Evolutionary conservation across 2,329 filamentous ascomycete species (phyloP).

Genomic region (Alternaria sp.): DNA sequence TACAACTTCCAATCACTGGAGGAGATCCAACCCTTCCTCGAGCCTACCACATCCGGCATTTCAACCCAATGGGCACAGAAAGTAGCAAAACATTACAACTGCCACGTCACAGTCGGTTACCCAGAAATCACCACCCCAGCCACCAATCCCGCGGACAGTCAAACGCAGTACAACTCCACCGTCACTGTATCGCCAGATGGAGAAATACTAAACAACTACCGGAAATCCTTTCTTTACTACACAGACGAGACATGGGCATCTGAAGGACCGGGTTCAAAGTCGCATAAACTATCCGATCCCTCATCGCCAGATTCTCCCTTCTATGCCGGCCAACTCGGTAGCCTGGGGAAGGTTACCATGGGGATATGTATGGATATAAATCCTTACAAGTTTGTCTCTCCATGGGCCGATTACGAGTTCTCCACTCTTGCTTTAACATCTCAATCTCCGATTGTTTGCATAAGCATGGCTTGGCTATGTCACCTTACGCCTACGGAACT

Average conservation of each 20-base stretch:
- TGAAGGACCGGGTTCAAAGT: conserved; percentile 52
- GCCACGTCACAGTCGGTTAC: conserved; percentile 74
- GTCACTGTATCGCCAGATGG: conserved; percentile 64
- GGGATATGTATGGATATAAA: conserved; percentile 67
- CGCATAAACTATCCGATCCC: conserved; percentile 26
- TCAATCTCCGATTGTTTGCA: conserved; percentile 67
- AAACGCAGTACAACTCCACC: conserved; percentile 63
- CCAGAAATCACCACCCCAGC: conserved; percentile 61
- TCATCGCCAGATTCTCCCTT: conserved; percentile 40
- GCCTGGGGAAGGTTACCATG: conserved; percentile 46
- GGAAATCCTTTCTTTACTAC: conserved; percentile 70
- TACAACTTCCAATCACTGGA: conserved; percentile 78
- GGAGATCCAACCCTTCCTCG: conserved; percentile 72
- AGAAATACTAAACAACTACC: conserved; percentile 64
- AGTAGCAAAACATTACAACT: conserved; percentile 69
- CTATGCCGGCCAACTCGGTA: conserved; percentile 45
- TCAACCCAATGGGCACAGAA: conserved; percentile 74
- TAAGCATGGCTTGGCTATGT: conserved; percentile 82
- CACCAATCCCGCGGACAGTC: conserved; percentile 13
- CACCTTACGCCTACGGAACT: conserved; percentile 57
- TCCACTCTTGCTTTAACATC: conserved; percentile 63
- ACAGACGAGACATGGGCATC: conserved; percentile 70
- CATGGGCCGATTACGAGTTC: conserved; percentile 65
- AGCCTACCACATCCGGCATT: conserved; percentile 69
- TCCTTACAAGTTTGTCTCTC: conserved; percentile 65